Evolutionary conservation across 2,329 filamentous ascomycete species (phyloP).

Genomic region (Fusarium stilboides): DNA sequence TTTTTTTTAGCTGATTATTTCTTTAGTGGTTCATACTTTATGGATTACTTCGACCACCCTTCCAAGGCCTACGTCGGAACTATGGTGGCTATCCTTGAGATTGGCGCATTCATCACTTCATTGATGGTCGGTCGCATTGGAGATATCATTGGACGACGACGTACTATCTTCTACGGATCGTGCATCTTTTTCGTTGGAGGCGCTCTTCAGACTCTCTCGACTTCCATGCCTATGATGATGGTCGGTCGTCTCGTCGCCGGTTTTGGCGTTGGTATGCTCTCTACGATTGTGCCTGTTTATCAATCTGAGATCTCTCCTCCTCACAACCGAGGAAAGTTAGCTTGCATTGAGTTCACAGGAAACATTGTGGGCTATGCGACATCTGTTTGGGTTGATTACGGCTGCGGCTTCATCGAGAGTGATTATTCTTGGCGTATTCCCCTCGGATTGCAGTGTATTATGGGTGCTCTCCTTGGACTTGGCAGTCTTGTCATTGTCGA

Average conservation of each 20-base stretch:
- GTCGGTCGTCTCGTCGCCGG: constrained; percentile 86
- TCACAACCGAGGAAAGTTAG: constrained; percentile 94
- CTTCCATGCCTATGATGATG: constrained; percentile 91
- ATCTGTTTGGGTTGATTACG: constrained; percentile 99
- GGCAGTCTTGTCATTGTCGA: constrained; percentile 96
- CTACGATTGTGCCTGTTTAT: constrained; percentile 93
- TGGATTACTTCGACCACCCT: constrained; percentile 92
- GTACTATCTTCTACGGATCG: constrained; percentile 94
- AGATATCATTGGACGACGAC: constrained; percentile 90
- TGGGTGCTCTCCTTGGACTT: constrained; percentile 87
- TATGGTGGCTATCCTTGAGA: constrained; percentile 96
- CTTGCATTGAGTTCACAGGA: constrained; percentile 97
- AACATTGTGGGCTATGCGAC: constrained; percentile 97
- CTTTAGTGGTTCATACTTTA: constrained; percentile 86
- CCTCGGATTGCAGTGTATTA: constrained; percentile 91
- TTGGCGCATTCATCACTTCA: constrained; percentile 93
- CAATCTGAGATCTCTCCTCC: constrained; percentile 97
- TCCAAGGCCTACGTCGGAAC: constrained; percentile 90
- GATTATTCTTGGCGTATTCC: constrained; percentile 93
- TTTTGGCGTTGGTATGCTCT: constrained; percentile 88
- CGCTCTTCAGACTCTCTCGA: constrained; percentile 85
- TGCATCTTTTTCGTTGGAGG: constrained; percentile 89
- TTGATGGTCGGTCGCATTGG: constrained; percentile 89
- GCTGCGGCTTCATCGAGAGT: constrained; percentile 89
- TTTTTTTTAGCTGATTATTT: constrained; percentile 42